Base-by-base conservation (phyloP, 371 early-diverging fungal genomes). In the Mucor irregularis region DNA sequence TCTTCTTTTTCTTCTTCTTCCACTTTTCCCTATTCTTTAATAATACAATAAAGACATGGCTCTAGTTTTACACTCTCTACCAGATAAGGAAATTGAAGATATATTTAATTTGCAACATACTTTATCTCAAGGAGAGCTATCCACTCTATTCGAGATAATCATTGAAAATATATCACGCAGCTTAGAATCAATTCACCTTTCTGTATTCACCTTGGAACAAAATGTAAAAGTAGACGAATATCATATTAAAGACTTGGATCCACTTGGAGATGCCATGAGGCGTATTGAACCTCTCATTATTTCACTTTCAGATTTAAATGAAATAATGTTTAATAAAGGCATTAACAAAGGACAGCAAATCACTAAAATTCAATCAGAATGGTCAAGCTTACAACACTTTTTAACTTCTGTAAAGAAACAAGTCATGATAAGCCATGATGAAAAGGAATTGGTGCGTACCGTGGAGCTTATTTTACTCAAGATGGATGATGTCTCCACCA, bases 211-310 rank as follows among this genome's bases (percentile, higher is more conserved):
- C 5, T 29, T 75, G 35, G 76, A 75, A 44, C 72, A 57, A 53
- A 13, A 74, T 42, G 62, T 80, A 6, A 70, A 69, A 26, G 68
- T 76, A 52, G 76, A 59, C n/a, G 43, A 60, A 8, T 24, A 39
- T 3, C 4, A 33, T 16, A 47, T 39, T 14, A 17, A 56, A 24
- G 25, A 35, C 3, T 46, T 63, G n/a, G 31, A 44, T 0, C 24
- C 53, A 10, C 61, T 61, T 17, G 78, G 78, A 31, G 62, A 71
- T 13, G 63, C 78, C 35, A 68, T 83, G 38, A 67, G 74, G 16
- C 63, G 77, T 26, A 78, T 83, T 71, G 74, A 77, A 16, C 79
- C 76, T 26, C 62, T 79, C 24, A 61, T 85, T 11, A 70, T 66
- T 13, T 58, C 72, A 38, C 54, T 82, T 33, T 68, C 68, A 13